Evolutionary conservation across 2,329 filamentous ascomycete genomes (phyloP), one percentile per base, ranked within the genome.

Genomic region (Ophiostoma ulmi): DNA sequence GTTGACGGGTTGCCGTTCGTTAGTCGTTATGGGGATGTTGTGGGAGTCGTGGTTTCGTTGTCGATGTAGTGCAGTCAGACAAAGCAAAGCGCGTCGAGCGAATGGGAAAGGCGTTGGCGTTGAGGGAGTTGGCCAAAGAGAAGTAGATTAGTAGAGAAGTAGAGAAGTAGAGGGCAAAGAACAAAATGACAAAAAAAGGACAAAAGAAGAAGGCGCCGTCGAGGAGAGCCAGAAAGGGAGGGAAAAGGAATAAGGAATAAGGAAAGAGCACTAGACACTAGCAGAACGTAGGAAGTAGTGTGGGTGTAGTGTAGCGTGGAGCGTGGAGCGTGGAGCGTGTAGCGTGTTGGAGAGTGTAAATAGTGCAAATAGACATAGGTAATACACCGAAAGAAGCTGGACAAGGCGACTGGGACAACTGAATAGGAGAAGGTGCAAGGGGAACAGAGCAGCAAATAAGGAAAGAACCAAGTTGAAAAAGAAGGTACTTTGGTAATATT

Each of bases 351-450:
- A 39, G 38, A 58, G 52, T 31, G 52, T 4, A 26, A 13, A 58
- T 58, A 58, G 52, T 58, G 63, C 48, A 41, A 36, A 72, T 17
- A 68, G 68, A n/a, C 31, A 31, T 31, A 26, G 5, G 61, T n/a
- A 1, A n/a, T 55, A 55, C 20, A 7, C 31, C 31, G 5, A 55
- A 20, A 3, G 48, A 22, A 55, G 4, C 1, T 44, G 13, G 41
- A 48, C 31, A 31, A 31, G 31, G 31, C 0, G 31, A 3, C 31
- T 3, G 31, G 31, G 3, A 31, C 31, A 31, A 4, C 20, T 48
- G 17, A 8, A 48, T 48, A 48, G 17, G 44, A 20, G 44, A 20
- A 48, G 44, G 44, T n/a, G 44, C 44, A 48, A 39, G 17, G 44
- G 44, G 17, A 48, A 2, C 44, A 48, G 17, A 48, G 17, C 17